Conservation (phyloP, 768 basidiomycete genomes). For the Collybiopsis luxurians region DNA sequence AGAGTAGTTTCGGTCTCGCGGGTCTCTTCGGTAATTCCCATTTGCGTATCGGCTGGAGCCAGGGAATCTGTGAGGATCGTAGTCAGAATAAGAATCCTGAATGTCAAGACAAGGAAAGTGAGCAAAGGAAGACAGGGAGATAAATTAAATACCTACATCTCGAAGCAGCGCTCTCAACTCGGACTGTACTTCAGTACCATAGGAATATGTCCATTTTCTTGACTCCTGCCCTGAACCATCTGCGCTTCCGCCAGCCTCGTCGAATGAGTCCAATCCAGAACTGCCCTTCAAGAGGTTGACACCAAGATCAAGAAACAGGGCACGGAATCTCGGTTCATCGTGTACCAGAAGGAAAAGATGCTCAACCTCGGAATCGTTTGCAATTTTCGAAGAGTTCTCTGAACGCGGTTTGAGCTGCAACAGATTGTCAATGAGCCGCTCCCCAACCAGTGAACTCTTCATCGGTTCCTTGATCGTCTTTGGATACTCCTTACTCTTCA, state of each 20-base stretch:
- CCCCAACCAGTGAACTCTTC: not conserved
- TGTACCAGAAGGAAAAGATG: not conserved
- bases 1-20: too few species aligned
- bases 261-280: too few species aligned
- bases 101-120: not conserved
- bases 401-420: not conserved
- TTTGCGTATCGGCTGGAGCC: not conserved
- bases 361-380: not conserved
- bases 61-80: not conserved
- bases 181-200: not conserved
- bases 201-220: not conserved
- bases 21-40: not conserved
- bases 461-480: not conserved
- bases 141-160: not conserved
- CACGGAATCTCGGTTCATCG: not conserved
- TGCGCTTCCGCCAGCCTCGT: not conserved
- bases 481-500: not conserved
- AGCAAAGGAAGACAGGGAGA: not conserved
- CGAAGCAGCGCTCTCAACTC: not conserved
- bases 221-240: not conserved
- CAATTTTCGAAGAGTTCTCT: not conserved
- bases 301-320: not conserved
- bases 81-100: not conserved
- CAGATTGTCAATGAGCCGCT: not conserved
- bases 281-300: not conserved